Evolutionary conservation across 1,139 yeast species (phyloP).

Genomic region (Hemisphaericaspora xylofermentans): DNA sequence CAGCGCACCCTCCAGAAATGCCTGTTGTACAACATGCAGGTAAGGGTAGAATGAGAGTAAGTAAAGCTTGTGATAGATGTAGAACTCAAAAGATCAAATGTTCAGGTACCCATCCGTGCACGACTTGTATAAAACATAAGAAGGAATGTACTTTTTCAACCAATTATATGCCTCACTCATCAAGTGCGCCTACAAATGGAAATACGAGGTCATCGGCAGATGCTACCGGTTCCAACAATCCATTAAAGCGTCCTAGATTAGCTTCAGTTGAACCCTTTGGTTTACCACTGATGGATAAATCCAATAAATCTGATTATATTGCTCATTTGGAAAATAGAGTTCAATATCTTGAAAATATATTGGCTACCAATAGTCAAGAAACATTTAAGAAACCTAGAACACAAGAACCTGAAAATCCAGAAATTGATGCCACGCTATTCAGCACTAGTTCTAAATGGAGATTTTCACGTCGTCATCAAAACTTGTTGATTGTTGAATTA

Average conservation of each 20-base stretch:
- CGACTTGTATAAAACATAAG: conserved; percentile 45
- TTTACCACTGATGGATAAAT: conserved; percentile 18
- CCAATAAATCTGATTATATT: conserved; percentile 23
- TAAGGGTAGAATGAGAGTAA: conserved; percentile 41
- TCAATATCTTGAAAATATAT: conserved; percentile 37
- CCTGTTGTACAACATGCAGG: neutral
- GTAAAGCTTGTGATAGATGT: conserved; percentile 62
- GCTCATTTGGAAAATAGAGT: conserved; percentile 41
- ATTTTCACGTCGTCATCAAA: conserved; percentile 50
- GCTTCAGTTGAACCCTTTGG: conserved; percentile 19
- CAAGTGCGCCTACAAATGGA: conserved; percentile 1
- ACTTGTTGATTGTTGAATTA: conserved; percentile 45
- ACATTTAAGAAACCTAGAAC: conserved; percentile 17
- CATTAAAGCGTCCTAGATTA: conserved; percentile 3
- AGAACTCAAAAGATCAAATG: conserved; percentile 62
- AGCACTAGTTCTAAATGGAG: conserved; percentile 47
- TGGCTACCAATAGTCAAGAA: conserved; percentile 20
- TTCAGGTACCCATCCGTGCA: conserved; percentile 57
- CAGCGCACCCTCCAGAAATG: conserved; percentile 2
- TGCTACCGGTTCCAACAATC: neutral
- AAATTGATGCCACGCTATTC: conserved; percentile 19
- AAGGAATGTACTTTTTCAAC: conserved; percentile 37
- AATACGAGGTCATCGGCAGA: neutral
- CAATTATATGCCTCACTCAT: neutral
- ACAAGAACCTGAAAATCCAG: conserved; percentile 20